Evolutionary conservation across 169 alveolate species (phyloP), one percentile per base, ranked within the genome.

Genomic region (Cystoisospora suis): DNA sequence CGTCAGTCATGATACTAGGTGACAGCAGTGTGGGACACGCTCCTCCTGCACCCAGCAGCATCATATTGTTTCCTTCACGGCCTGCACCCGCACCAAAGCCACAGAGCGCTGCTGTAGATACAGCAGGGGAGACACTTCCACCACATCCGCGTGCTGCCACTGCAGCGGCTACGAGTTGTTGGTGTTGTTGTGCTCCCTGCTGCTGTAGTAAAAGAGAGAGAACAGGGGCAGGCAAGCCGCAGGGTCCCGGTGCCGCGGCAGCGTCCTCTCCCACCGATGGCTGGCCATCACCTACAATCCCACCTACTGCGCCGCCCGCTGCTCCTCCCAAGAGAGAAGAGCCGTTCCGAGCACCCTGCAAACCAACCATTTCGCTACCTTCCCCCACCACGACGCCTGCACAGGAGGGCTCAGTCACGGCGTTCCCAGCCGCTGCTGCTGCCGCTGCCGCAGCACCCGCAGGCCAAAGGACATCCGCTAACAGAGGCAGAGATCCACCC

Each of bases 401-500:
- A 6, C 34, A 36, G 42, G 77, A 1, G 40, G 45, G 45, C 42
- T 12, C 45, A n/a, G 42, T 65, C 42, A 20, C 77, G 40, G 45
- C 77, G 38, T 7, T 53, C 36, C 56, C 83, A 7, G 53, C 40
- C 15, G 81, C 42, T 15, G 83, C 58, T 38, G 83, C 83, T 29
- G n/a, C 83, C n/a, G 83, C 83, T 6, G 47, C 83, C 29, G 83
- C 83, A 9, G 45, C 47, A 17, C 32, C 4, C 27, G 49, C 38
- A 27, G 42, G 42, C 83, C 83, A 72, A 17, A 72, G 53, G 83
- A 40, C 83, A 38, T 72, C 83, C 56, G 42, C 58, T 9, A 72
- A 56, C 1, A 56, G 83, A 38, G 53, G 53, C 47, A 65, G 83
- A 2, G 83, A 34, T 6, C 58, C 83, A 46, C 56, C 83, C 34